Conservation (phyloP, 2,329 filamentous ascomycete species). For the Neospermospora avenae region DNA sequence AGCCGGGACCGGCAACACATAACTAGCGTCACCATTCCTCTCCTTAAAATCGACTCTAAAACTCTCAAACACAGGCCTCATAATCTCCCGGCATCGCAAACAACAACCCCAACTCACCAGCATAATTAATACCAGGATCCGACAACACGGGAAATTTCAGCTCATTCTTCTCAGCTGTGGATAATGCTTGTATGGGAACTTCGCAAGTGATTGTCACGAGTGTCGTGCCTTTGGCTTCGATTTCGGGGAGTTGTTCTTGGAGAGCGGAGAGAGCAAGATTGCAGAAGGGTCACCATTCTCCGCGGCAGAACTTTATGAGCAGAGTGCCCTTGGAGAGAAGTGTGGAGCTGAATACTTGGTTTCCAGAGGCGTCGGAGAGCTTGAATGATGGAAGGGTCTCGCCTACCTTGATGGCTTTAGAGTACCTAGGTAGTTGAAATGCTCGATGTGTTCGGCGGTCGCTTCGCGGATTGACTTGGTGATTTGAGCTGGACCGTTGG, state of each 20-base stretch:
- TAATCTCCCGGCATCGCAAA: constrained; percentile 33
- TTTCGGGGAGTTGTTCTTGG: constrained; percentile 37
- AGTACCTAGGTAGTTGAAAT: background rate
- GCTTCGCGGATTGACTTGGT: constrained; percentile 16
- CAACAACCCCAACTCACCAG: constrained; percentile 38
- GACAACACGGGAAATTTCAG: constrained; percentile 42
- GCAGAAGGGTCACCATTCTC: constrained; percentile 46
- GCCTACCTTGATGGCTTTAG: background rate
- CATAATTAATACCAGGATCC: constrained; percentile 38
- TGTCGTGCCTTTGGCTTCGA: constrained; percentile 39
- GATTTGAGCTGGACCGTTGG: constrained; percentile 12
- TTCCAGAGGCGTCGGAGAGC: constrained; percentile 37
- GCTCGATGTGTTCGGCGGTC: background rate
- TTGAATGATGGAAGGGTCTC: constrained; percentile 36
- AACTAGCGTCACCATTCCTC: constrained; percentile 39
- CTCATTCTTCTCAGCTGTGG: constrained; percentile 40
- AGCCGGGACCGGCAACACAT: constrained; percentile 39
- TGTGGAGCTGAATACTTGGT: constrained; percentile 33
- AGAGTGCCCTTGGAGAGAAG: constrained; percentile 37
- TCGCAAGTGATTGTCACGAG: constrained; percentile 43
- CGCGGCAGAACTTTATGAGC: constrained; percentile 46
- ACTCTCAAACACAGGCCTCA: constrained; percentile 30
- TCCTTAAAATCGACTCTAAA: constrained; percentile 35
- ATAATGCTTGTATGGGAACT: constrained; percentile 39
- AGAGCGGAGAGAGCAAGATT: constrained; percentile 39